phyloP scores from a whole-genome alignment of 306 rosid species.

The Pyrus communis region DNA sequence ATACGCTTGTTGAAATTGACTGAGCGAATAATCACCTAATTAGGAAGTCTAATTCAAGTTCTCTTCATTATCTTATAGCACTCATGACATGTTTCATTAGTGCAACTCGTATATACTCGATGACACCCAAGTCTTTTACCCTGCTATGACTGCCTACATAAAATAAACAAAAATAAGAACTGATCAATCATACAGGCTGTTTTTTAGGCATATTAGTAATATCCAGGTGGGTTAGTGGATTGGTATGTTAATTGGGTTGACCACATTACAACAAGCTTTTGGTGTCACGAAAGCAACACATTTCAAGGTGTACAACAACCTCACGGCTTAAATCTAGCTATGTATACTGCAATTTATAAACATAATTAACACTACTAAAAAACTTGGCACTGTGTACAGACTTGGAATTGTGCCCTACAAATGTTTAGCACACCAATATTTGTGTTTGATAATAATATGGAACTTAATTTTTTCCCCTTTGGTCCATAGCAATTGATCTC shows the following conservation, averaged over 20 bases:
- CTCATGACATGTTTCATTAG: background rate
- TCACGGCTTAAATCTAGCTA: background rate
- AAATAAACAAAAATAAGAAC: background rate
- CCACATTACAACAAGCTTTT: background rate
- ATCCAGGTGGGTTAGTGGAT: background rate
- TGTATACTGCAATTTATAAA: too few species aligned
- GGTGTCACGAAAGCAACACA: background rate
- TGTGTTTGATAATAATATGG: background rate
- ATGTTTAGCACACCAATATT: too few species aligned
- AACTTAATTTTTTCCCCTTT: background rate
- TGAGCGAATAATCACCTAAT: too few species aligned
- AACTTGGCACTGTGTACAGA: too few species aligned
- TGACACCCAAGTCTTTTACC: too few species aligned
- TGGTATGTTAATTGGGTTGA: background rate
- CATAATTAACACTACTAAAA: too few species aligned
- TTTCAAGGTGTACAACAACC: background rate
- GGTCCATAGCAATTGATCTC: background rate
- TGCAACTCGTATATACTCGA: too few species aligned
- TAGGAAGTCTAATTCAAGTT: background rate
- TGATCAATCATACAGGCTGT: background rate
- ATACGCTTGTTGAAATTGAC: too few species aligned
- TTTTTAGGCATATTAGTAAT: background rate
- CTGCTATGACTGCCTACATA: too few species aligned
- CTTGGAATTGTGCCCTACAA: too few species aligned
- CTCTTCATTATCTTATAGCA: background rate